Evolutionary conservation across 352 stramenopile species (phyloP).

Genomic region (Globisporangium cylindrosporum): DNA sequence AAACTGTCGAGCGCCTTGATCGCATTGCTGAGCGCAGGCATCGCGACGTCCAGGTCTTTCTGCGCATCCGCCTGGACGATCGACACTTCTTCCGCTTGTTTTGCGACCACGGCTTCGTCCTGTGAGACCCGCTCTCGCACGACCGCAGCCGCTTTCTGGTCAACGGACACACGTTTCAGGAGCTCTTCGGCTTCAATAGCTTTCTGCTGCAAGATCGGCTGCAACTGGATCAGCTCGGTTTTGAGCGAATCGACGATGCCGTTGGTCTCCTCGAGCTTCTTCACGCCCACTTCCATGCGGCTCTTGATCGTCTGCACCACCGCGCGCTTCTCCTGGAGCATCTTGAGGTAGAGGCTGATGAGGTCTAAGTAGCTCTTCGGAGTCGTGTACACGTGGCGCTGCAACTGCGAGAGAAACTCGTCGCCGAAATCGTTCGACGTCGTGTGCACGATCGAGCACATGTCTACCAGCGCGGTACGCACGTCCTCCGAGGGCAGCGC

Average conservation of each 20-base stretch:
- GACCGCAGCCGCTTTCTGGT: slow-evolving; percentile 89
- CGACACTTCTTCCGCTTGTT: slow-evolving; percentile 90
- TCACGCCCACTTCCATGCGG: slow-evolving; percentile 90
- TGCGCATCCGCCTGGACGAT: slow-evolving; percentile 91
- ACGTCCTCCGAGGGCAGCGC: slow-evolving; percentile 74
- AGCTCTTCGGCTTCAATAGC: slow-evolving; percentile 89
- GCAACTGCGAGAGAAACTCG: slow-evolving; percentile 87
- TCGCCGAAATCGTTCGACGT: slow-evolving; percentile 87
- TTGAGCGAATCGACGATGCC: slow-evolving; percentile 92
- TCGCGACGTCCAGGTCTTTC: slow-evolving; percentile 90
- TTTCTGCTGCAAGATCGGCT: slow-evolving; percentile 90
- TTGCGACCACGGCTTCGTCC: slow-evolving; percentile 90
- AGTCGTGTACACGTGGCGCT: slow-evolving; percentile 94
- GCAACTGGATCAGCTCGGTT: slow-evolving; percentile 88
- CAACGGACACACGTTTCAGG: slow-evolving; percentile 90
- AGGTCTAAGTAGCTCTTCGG: slow-evolving; percentile 96
- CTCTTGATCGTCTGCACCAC: slow-evolving; percentile 82
- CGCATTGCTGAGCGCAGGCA: slow-evolving; percentile 89
- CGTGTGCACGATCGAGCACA: slow-evolving; percentile 93
- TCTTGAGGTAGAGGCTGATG: slow-evolving; percentile 92
- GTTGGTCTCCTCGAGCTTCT: slow-evolving; percentile 95
- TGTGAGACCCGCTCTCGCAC: slow-evolving; percentile 85
- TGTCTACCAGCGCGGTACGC: slow-evolving; percentile 74
- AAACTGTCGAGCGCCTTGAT: slow-evolving; percentile 88
- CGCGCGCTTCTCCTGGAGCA: slow-evolving; percentile 87